Evolutionary conservation across 352 stramenopile genomes (phyloP).

Genomic region (Globisporangium radiosum): DNA sequence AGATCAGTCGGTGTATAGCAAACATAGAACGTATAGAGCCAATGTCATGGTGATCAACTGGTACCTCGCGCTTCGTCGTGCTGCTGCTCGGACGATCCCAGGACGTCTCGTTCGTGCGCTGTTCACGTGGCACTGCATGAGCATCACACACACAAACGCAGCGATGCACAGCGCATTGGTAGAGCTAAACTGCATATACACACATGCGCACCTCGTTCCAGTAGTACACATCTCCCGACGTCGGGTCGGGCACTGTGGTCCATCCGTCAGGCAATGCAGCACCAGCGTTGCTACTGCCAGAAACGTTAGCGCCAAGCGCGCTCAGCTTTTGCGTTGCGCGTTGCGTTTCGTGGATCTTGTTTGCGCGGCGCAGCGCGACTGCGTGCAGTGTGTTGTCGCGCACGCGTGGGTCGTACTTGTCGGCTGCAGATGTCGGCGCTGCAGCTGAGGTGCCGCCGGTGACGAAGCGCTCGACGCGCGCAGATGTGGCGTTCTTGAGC

Average conservation of each 20-base stretch:
- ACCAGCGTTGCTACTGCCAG: neutral
- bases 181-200: neutral
- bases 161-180: neutral
- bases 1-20: no score
- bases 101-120: slow-evolving; percentile 70
- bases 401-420: slow-evolving; percentile 32
- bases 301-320: slow-evolving; percentile 2
- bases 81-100: slow-evolving; percentile 44
- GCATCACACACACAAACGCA: neutral
- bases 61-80: neutral
- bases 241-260: slow-evolving; percentile 42
- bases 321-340: slow-evolving; percentile 9
- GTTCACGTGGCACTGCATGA: slow-evolving; percentile 7
- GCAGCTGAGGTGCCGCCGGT: slow-evolving; percentile 1
- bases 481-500: slow-evolving; percentile 39
- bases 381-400: slow-evolving; percentile 76
- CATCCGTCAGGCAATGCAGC: slow-evolving; percentile 32
- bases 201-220: slow-evolving; percentile 59
- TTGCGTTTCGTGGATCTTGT: slow-evolving; percentile 32
- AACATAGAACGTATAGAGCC: no score
- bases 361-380: slow-evolving; percentile 36
- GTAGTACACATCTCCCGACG: slow-evolving; percentile 59
- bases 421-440: slow-evolving; percentile 13
- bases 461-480: slow-evolving; percentile 33
- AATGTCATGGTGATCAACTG: no score